phyloP scores from a whole-genome alignment of 257 asterid species.

The Forsythia suspensa region DNA sequence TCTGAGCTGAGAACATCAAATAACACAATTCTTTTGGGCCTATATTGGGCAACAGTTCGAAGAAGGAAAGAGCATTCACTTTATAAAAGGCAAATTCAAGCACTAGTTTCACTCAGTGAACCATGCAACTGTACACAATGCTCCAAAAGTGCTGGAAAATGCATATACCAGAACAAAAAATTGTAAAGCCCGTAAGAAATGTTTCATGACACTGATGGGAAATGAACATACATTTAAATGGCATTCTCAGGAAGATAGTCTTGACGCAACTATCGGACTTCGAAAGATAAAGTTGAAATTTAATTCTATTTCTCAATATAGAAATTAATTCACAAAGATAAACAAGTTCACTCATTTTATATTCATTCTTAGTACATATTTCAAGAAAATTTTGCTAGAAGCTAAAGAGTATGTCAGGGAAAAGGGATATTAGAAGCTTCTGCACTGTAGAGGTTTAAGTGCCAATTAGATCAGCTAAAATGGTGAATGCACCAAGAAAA shows the following conservation, averaged over 20 bases:
- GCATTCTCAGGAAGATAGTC: background rate
- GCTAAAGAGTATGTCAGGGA: background rate
- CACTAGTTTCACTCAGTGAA: background rate
- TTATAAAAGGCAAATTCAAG: constrained; percentile 3
- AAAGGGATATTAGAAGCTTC: background rate
- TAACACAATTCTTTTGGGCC: background rate
- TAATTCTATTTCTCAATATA: background rate
- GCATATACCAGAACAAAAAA: background rate
- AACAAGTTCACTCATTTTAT: too few relatives aligned
- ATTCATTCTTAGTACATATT: too few relatives aligned
- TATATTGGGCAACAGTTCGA: background rate
- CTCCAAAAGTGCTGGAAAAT: background rate
- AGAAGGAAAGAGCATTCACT: background rate
- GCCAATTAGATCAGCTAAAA: background rate
- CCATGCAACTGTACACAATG: background rate
- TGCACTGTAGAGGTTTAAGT: background rate
- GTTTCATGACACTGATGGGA: background rate
- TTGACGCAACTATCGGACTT: background rate
- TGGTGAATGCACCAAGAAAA: background rate
- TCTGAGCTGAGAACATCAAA: background rate
- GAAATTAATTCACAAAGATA: background rate
- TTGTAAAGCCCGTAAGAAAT: background rate
- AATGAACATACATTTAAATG: background rate
- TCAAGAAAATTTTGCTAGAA: too few relatives aligned
- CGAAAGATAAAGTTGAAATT: background rate